Evolutionary conservation across 139 green algal species (phyloP), one percentile per base, ranked within the genome.

Genomic region (Astrephomene gubernaculifera): DNA sequence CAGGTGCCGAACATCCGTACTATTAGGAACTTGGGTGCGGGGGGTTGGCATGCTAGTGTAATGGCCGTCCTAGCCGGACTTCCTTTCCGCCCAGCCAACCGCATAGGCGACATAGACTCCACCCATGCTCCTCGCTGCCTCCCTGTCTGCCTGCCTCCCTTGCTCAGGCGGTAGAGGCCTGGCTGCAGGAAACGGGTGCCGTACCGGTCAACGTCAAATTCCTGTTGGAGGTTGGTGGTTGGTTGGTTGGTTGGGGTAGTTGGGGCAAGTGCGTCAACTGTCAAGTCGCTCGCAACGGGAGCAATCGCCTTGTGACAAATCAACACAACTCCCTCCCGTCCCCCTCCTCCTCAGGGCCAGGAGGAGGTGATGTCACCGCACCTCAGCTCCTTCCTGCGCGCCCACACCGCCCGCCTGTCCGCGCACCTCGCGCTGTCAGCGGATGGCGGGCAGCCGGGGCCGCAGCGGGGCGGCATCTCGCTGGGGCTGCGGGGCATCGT

Each of bases 351-450:
- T 54, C 74, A 82, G 74, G 88, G 88, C 4, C 79, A 92, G 78
- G 88, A 92, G 75, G 88, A 91, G 74, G 74, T 91, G 27, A 86
- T 86, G 80, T 87, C 74, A 7, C 84, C 88, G 29, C 38, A 90
- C 79, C 69, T 89, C 43, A 38, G 31, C 2, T 2, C 87, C 17
- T 93, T 97, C 71, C 72, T 97, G 63, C 25, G 70, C 0, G 21
- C 68, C 2, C 85, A 96, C 72, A 64, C 53, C 6, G 76, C 49
- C 25, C 43, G 90, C 38, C 86, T 96, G 71, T 43, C 82, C 2
- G 73, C 63, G 7, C 88, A 95, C 82, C 54, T 91, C 64, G 92
- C 89, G 25, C 65, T 97, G 31, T 92, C 82, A 9, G 94, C 94
- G 33, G 94, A 97, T 44, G 94, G 94, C 0, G 76, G 87, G 0